Conservation (phyloP, 2,329 filamentous ascomycete species). For the Exophiala sideris region DNA sequence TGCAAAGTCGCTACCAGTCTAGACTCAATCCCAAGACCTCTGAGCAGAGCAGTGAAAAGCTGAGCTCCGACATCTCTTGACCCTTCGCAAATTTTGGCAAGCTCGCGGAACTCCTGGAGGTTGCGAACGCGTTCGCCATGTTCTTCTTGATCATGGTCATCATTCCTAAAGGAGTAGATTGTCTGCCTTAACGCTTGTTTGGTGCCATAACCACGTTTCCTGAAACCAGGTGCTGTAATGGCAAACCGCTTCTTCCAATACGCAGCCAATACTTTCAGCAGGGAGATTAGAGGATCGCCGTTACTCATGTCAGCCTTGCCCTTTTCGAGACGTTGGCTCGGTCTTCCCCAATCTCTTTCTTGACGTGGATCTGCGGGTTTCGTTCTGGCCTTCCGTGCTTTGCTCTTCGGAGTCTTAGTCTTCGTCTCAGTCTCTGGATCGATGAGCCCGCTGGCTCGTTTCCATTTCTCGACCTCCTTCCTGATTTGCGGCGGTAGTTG, state of each 20-base stretch:
- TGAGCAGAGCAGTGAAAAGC: slow-evolving; percentile 79
- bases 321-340: slow-evolving; percentile 66
- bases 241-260: slow-evolving; percentile 88
- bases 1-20: slow-evolving; percentile 82
- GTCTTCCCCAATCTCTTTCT: slow-evolving; percentile 67
- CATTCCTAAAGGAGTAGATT: slow-evolving; percentile 64
- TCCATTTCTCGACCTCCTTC: slow-evolving; percentile 72
- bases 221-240: slow-evolving; percentile 71
- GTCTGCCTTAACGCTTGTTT: slow-evolving; percentile 72
- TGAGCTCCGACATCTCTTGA: slow-evolving; percentile 86
- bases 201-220: slow-evolving; percentile 87
- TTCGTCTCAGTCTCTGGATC: slow-evolving; percentile 39
- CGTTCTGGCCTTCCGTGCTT: slow-evolving; percentile 38
- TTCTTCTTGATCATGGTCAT: slow-evolving; percentile 57
- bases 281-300: slow-evolving; percentile 73
- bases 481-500: slow-evolving; percentile 66
- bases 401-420: slow-evolving; percentile 33
- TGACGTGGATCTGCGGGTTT: slow-evolving; percentile 40
- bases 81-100: slow-evolving; percentile 68
- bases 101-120: slow-evolving; percentile 64
- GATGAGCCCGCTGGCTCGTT: slow-evolving; percentile 62
- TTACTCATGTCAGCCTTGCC: slow-evolving; percentile 73
- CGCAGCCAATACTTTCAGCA: slow-evolving; percentile 71
- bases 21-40: slow-evolving; percentile 76
- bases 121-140: slow-evolving; percentile 75